Conservation (phyloP, 2,329 filamentous ascomycete genomes). For the Colletotrichum camelliae region DNA sequence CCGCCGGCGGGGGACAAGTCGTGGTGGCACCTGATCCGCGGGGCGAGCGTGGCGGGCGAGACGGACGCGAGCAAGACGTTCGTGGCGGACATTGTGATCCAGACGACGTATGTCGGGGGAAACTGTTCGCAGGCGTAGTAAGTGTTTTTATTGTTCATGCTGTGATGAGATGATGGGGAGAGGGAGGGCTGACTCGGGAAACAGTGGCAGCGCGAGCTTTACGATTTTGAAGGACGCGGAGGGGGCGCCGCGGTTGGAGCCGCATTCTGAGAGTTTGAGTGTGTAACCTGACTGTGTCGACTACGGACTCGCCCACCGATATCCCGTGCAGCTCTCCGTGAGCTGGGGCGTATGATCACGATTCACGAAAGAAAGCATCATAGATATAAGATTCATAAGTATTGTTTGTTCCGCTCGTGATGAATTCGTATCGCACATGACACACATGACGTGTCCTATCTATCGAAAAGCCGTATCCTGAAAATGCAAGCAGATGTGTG, state of each 20-base stretch:
- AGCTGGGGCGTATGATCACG: neutral
- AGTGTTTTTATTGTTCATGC: neutral
- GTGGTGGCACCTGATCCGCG: slow-evolving; percentile 15
- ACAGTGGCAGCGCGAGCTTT: slow-evolving; percentile 8
- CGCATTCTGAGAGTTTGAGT: slow-evolving; percentile 2
- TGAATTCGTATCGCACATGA: neutral
- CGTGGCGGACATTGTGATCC: slow-evolving; percentile 3
- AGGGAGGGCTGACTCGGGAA: neutral
- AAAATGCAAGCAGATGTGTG: neutral
- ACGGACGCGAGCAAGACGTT: neutral
- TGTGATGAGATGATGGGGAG: too few species aligned
- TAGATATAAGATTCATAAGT: neutral
- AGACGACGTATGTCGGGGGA: neutral
- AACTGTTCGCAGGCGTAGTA: slow-evolving; percentile 15
- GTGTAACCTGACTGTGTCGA: slow-evolving; percentile 11
- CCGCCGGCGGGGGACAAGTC: neutral
- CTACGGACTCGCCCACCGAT: neutral
- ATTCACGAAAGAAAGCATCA: neutral
- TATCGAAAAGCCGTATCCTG: neutral
- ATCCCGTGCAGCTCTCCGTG: neutral
- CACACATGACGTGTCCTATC: neutral
- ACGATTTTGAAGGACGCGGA: neutral
- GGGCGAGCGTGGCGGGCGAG: neutral
- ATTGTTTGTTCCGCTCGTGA: neutral
- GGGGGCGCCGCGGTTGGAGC: neutral